Base-by-base conservation (phyloP, 371 early-diverging fungal genomes). In the Mucor irregularis region DNA sequence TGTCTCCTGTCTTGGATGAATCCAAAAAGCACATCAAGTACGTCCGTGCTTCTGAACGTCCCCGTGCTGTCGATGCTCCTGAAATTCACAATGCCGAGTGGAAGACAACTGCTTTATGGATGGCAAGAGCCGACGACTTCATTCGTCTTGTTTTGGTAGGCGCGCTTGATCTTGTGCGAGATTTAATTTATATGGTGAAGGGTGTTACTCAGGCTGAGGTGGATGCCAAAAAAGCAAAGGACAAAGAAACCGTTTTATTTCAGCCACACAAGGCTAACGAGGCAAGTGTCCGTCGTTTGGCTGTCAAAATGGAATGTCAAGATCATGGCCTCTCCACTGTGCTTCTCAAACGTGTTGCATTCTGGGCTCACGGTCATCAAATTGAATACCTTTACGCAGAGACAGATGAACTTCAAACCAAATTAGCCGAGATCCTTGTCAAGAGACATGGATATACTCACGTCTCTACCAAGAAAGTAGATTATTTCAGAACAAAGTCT, bases 301-400 rank as follows among this genome's bases (percentile, higher is more conserved):
- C 74, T 26, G 56, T 79, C 55, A 75, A 72, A 25, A 50, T 62
- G 16, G 74, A 79, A 31, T 71, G 69, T 57, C 80, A 79, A 49
- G 52, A 54, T n/a, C 65, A 76, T 53, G 80, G 80, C 1, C 53
- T 79, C 14, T 76, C 80, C 7, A 76, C 76, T 0, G 66, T 74
- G 2, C 46, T 79, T 34, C 37, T 79, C 24, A 75, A 73, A 49
- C 66, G 80, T n/a, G 80, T 69, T 16, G 70, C 68, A 13, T 71
- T 75, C 22, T 76, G 76, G 76, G 76, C 76, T n/a, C 74, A 76
- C 34, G 52, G 69, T 4, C 71, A 74, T 24, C 61, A 69, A 30
- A 60, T 76, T 7, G 80, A 79, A 17, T 72, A 73, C 42, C 64
- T 79, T 17, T 73, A 70, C 60, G 80, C 80, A 14, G 76, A 76